Evolutionary conservation across 805 yeast species (phyloP).

Genomic region (Starmerella tilneyi): DNA sequence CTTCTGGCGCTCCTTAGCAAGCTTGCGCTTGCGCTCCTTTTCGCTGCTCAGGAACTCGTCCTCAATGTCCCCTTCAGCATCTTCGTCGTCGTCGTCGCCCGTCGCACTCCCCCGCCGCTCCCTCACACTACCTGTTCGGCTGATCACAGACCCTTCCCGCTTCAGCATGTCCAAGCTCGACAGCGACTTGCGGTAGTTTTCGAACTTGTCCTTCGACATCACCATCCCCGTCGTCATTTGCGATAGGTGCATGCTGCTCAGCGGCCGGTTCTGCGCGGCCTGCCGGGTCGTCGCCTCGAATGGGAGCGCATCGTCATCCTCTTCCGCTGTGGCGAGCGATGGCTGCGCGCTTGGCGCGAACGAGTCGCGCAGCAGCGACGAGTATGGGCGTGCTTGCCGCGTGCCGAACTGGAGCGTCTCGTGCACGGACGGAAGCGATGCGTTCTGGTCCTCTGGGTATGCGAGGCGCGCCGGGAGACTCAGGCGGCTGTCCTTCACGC

Average conservation of each 20-base stretch:
- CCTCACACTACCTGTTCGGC: constrained; percentile 7
- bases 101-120: constrained; percentile 1
- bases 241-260: constrained; percentile 16
- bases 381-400: constrained; percentile 4
- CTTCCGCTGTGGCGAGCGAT: constrained; percentile 1
- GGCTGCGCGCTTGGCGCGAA: neutral
- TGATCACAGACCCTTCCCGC: constrained; percentile 17
- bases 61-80: constrained; percentile 33
- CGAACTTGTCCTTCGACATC: constrained; percentile 25
- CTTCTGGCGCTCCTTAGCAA: constrained; percentile 27
- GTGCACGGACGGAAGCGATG: neutral
- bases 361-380: constrained; percentile 7
- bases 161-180: constrained; percentile 17
- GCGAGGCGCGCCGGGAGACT: constrained; percentile 4
- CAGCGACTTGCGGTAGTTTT: constrained; percentile 24
- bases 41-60: constrained; percentile 25
- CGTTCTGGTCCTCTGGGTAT: neutral
- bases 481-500: neutral
- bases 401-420: constrained; percentile 5
- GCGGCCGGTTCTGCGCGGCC: constrained; percentile 20
- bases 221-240: constrained; percentile 18
- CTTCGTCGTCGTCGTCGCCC: constrained; percentile 35
- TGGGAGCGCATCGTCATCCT: constrained; percentile 26
- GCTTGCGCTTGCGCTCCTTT: constrained; percentile 19
- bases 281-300: constrained; percentile 24